Percentiles rank a stretch among this genome's conserved stretches.
These are phyloP conservation scores for Leishmania amazonensis DNA, from an alignment of 208 protist genomes.

Conservation along the genomic window DNA sequence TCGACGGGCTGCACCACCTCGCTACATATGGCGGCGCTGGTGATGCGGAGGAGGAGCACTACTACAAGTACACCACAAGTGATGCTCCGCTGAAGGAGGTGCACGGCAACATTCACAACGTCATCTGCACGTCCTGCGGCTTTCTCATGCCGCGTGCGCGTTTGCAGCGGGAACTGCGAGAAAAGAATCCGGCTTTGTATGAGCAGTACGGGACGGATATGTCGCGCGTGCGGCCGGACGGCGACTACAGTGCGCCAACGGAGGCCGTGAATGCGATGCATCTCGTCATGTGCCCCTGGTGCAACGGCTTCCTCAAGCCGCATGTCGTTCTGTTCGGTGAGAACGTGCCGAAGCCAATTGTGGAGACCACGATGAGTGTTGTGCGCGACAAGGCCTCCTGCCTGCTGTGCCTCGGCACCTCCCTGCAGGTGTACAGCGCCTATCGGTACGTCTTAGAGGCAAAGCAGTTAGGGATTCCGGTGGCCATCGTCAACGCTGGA, in stretches of 20 bases:
- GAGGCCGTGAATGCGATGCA: constrained; percentile 52
- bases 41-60: constrained; percentile 27
- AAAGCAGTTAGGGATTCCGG: constrained; percentile 48
- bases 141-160: constrained; percentile 44
- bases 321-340: constrained; percentile 88
- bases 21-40: constrained; percentile 54
- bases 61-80: constrained; percentile 55
- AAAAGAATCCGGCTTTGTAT: constrained; percentile 42
- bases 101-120: constrained; percentile 79
- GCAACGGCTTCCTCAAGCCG: constrained; percentile 72
- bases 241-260: constrained; percentile 56
- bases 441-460: constrained; percentile 71
- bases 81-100: constrained; percentile 54
- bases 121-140: constrained; percentile 62
- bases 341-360: constrained; percentile 46
- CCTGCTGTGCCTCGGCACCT: constrained; percentile 77
- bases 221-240: constrained; percentile 51
- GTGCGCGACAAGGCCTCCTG: constrained; percentile 40
- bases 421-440: constrained; percentile 76
- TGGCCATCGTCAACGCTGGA: constrained; percentile 72
- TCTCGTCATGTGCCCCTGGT: constrained; percentile 56
- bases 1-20: constrained; percentile 86
- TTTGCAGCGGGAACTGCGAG: constrained; percentile 48
- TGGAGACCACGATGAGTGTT: constrained; percentile 29
- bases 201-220: constrained; percentile 33